Conservation (phyloP, 768 basidiomycete species). For the Tylopilus vinaceipallidus region DNA sequence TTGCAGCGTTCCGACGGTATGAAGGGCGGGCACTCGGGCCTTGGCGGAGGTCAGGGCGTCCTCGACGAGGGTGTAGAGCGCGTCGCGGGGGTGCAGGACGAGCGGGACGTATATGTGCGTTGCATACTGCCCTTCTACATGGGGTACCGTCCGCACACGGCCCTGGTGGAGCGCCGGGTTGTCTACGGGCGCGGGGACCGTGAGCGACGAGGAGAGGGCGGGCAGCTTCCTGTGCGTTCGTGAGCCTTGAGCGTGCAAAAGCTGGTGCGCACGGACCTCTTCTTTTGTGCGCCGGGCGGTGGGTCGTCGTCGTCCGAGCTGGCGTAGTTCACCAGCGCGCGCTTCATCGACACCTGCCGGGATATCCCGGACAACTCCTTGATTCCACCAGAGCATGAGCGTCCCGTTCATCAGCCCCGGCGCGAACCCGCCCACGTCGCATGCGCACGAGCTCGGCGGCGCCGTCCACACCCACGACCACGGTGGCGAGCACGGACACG, state of each 20-base stretch:
- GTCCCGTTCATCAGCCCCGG: constrained; percentile 64
- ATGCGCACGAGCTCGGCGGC: constrained; percentile 51
- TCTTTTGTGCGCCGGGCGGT: constrained; percentile 33
- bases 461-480: constrained; percentile 50
- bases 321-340: constrained; percentile 46
- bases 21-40: constrained; percentile 44
- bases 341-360: constrained; percentile 20
- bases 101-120: constrained; percentile 76
- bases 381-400: constrained; percentile 42
- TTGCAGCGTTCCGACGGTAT: constrained; percentile 38
- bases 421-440: constrained; percentile 35
- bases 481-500: constrained; percentile 85
- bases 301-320: constrained; percentile 46
- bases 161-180: constrained; percentile 85
- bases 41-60: constrained; percentile 46
- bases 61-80: constrained; percentile 46
- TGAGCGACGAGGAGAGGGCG: constrained; percentile 48
- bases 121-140: constrained; percentile 85
- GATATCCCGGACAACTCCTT: no score
- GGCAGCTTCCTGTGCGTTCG: constrained; percentile 56
- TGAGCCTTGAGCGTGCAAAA: not conserved
- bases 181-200: constrained; percentile 53
- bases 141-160: constrained; percentile 67
- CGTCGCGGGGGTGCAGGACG: constrained; percentile 39
- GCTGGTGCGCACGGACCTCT: constrained; percentile 33